phyloP scores from a whole-genome alignment of 345 rosid species.

The Eucalyptus pauciflora region DNA sequence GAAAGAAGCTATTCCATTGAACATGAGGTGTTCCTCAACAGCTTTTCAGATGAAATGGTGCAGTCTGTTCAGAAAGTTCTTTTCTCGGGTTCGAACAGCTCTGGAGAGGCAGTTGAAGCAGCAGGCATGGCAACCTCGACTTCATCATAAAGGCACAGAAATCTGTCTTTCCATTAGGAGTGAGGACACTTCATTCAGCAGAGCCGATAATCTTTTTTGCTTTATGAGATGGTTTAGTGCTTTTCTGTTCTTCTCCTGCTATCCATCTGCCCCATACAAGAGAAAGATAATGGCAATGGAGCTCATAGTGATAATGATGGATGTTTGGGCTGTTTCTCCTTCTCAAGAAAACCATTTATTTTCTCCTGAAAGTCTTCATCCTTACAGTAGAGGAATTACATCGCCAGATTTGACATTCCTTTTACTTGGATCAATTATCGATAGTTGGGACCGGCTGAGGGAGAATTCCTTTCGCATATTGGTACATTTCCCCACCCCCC shows the following conservation, averaged over 20 bases:
- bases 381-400: constrained; percentile 52
- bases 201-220: constrained; percentile 66
- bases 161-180: constrained; percentile 4
- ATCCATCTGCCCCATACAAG: constrained; percentile 92
- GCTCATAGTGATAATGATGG: constrained; percentile 70
- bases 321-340: constrained; percentile 63
- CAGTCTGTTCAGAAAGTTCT: constrained; percentile 86
- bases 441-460: constrained; percentile 96
- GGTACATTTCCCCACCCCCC: constrained; percentile 82
- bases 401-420: constrained; percentile 68
- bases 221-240: constrained; percentile 87
- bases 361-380: constrained; percentile 41
- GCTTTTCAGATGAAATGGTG: constrained; percentile 99
- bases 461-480: constrained; percentile 83
- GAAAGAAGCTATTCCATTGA: constrained; percentile 78
- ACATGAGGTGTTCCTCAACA: constrained; percentile 91
- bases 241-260: constrained; percentile 80
- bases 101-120: constrained; percentile 87
- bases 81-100: constrained; percentile 79
- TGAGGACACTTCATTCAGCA: constrained; percentile 18
- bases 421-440: constrained; percentile 82
- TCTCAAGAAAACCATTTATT: constrained; percentile 19
- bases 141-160: constrained; percentile 2
- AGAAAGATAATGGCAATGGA: constrained; percentile 97
- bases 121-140: constrained; percentile 52